Evolutionary conservation across 306 rosid genomes (phyloP), one percentile per base, ranked within the genome.

Genomic region (Pyrus communis): DNA sequence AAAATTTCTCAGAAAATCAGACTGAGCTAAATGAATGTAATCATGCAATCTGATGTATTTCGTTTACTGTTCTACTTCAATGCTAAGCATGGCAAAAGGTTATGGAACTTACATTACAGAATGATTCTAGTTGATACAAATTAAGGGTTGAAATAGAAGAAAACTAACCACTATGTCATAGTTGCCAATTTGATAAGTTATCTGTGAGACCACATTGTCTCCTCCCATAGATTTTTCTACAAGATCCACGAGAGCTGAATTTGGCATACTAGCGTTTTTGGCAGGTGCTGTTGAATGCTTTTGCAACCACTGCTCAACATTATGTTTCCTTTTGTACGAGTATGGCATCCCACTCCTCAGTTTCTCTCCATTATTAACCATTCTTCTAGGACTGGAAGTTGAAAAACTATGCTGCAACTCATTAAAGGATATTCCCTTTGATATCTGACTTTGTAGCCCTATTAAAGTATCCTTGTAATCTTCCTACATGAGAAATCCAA

Each of bases 251-350:
- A 83, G 68, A 71, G 81, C 62, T 57, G 86, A 71, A 10, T 70
- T 45, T 61, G 71, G 70, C 63, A 45, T 30, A 52, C 33, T 14
- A 18, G 72, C 19, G 15, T 67, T 78, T 74, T 42, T 69, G 57
- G 79, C n/a, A 62, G 69, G 52, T 74, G 61, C 78, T 67, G 22
- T 54, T 3, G 71, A 70, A 38, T 57, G 71, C 72, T 71, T 83
- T 46, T 83, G 86, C 76, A 83, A 27, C 86, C 86, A 83, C 62
- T 83, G 75, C 61, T 79, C 76, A 27, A 79, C 81, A 17, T 79
- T 83, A 75, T 59, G 62, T 67, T 68, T 79, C 81, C 73, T 60
- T 75, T 38, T 73, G 75, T 59, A 75, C 42, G 78, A 28, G 63
- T 66, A 71, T 17, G 62, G 66, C 74, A 70, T 65, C 15, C 28